Evolutionary conservation across 2,329 filamentous ascomycete genomes (phyloP).

Genomic region (Colletotrichum somersetense): DNA sequence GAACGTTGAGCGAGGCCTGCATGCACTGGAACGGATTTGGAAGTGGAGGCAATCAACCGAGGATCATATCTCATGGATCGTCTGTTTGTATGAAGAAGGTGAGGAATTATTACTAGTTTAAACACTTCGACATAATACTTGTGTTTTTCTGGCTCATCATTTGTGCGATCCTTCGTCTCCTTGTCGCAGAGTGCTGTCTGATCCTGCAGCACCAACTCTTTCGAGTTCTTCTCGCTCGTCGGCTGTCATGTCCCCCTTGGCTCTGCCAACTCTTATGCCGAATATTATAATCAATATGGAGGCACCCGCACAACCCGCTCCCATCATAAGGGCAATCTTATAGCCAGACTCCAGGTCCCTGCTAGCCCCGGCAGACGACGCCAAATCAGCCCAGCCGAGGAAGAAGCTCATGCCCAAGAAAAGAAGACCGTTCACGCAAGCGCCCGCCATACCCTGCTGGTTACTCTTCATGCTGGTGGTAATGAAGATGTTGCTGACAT

Average conservation of each 20-base stretch:
- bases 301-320: not conserved
- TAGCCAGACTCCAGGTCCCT: not conserved
- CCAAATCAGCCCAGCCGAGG: slow-evolving; percentile 9
- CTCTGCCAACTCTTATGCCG: not conserved
- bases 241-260: not conserved
- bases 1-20: not conserved
- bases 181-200: not conserved
- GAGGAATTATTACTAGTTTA: not conserved
- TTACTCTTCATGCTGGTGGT: slow-evolving; percentile 11
- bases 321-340: not conserved
- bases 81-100: not conserved
- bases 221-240: not conserved
- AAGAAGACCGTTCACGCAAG: slow-evolving; percentile 7
- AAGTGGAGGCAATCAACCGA: not conserved
- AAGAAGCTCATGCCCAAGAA: slow-evolving; percentile 10
- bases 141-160: not conserved
- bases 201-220: not conserved
- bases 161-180: not conserved
- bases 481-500: slow-evolving; percentile 21
- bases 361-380: not conserved
- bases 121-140: not conserved
- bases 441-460: slow-evolving; percentile 8
- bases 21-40: not conserved
- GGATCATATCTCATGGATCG: not conserved
- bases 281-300: not conserved